Percentiles rank a stretch among this genome's conserved stretches.
Conservation (phyloP, 2,329 filamentous ascomycete genomes). For the Colletotrichum ledebouriae region DNA sequence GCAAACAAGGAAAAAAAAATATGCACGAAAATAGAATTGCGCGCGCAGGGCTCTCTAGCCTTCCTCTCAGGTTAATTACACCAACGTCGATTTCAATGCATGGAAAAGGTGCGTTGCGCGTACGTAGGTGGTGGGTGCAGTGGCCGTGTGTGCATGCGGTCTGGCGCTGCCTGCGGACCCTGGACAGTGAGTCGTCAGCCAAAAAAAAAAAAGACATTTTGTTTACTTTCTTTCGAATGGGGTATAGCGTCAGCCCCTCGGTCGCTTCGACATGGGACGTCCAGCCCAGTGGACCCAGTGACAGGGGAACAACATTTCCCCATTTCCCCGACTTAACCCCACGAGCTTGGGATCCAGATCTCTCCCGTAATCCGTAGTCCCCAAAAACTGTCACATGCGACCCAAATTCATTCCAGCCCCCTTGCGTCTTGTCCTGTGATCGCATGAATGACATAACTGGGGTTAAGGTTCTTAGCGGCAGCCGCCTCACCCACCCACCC, state of each 20-base stretch:
- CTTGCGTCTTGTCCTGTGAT: conserved; percentile 32
- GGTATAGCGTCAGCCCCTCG: conserved; percentile 22
- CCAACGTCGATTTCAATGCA: conserved; percentile 31
- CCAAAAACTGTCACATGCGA: conserved; percentile 41
- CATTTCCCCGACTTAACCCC: conserved; percentile 31
- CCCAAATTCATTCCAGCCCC: conserved; percentile 12
- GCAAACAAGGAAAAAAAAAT: not conserved
- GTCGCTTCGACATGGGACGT: conserved; percentile 6
- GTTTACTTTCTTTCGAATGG: conserved; percentile 36
- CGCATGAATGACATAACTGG: conserved; percentile 42
- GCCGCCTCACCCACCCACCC: conserved; percentile 21
- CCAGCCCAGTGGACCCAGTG: not conserved
- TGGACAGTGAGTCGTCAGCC: conserved; percentile 25
- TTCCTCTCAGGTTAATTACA: conserved; percentile 27
- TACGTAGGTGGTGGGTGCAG: conserved; percentile 27
- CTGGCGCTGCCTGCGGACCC: conserved; percentile 16
- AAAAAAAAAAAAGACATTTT: conserved; percentile 20
- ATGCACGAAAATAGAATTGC: conserved; percentile 1
- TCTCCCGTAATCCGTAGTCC: not conserved
- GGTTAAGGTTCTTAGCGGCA: conserved; percentile 42
- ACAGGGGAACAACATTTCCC: conserved; percentile 40
- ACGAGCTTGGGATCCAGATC: conserved; percentile 20
- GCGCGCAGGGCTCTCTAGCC: conserved; percentile 21
- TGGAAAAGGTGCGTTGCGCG: conserved; percentile 35
- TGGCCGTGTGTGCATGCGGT: conserved; percentile 21